Percentiles rank a stretch among this genome's conserved stretches.
Evolutionary conservation across 106 monocot genomes (phyloP).

Genomic region (Alisma plantagoaquatica): DNA sequence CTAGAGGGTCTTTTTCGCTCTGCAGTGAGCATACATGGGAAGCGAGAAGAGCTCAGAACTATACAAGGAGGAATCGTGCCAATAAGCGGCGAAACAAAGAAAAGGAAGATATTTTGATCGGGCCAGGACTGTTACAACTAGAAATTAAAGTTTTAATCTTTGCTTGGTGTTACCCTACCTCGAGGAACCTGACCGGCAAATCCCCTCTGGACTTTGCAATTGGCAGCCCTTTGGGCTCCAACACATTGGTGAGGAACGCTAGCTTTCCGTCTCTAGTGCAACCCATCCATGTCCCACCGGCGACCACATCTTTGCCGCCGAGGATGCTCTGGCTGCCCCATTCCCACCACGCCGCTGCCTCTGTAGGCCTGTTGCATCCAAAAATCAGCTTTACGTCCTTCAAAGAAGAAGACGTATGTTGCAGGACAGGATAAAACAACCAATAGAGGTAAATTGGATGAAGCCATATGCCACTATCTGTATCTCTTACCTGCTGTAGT

Average conservation of each 20-base stretch:
- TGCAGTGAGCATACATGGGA: constrained; percentile 7
- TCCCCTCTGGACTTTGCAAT: constrained; percentile 56
- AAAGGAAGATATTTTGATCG: too few relatives aligned
- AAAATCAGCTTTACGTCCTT: too few relatives aligned
- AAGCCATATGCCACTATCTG: too few relatives aligned
- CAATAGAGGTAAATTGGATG: too few relatives aligned
- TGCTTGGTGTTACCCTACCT: too few relatives aligned
- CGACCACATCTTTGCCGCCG: constrained; percentile 42
- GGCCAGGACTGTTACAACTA: too few relatives aligned
- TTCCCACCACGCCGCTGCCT: constrained; percentile 48
- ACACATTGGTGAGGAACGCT: constrained; percentile 49
- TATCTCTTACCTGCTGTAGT: constrained; percentile 30
- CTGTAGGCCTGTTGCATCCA: constrained; percentile 48
- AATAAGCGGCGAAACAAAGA: constrained; percentile 3
- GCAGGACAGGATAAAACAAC: too few relatives aligned
- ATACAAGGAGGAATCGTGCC: not conserved
- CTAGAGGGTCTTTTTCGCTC: constrained; percentile 50
- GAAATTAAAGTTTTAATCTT: too few relatives aligned
- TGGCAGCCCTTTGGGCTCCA: constrained; percentile 16
- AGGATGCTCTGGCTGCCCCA: constrained; percentile 25
- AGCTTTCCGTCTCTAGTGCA: constrained; percentile 44
- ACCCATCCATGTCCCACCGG: constrained; percentile 67
- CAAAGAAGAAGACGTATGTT: too few relatives aligned
- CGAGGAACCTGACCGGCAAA: constrained; percentile 60
- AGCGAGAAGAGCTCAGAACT: not conserved